phyloP scores from a whole-genome alignment of 164 flowering plant species.

The Sedum album region DNA sequence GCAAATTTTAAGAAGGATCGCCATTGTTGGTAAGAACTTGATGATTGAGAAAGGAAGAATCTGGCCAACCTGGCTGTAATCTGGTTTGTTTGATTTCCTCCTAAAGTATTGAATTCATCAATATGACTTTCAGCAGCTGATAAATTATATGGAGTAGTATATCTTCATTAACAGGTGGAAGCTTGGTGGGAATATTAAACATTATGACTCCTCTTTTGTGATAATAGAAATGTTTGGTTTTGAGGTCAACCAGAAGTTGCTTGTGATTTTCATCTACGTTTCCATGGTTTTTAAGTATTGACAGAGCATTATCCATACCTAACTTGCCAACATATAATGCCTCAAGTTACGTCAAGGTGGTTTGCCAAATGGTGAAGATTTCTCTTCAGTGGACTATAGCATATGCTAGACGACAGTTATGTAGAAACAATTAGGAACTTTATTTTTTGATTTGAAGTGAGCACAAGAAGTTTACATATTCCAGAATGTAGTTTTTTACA shows the following conservation, averaged over 20 bases:
- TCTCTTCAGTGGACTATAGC: background rate
- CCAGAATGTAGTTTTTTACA: background rate
- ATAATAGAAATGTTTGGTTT: too few relatives aligned
- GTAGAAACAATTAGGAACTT: background rate
- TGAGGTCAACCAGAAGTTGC: background rate
- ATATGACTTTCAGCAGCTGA: background rate
- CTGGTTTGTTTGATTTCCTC: too few relatives aligned
- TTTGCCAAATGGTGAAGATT: conserved; percentile 1
- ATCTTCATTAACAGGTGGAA: background rate
- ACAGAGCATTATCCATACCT: background rate
- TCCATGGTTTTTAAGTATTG: conserved; percentile 5
- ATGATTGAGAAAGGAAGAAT: background rate
- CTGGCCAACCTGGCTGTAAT: too few relatives aligned
- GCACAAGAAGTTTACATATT: background rate
- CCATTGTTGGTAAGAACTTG: background rate
- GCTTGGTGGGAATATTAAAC: too few relatives aligned
- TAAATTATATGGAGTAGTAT: background rate
- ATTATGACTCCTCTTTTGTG: too few relatives aligned
- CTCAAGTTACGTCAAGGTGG: background rate
- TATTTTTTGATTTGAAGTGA: background rate
- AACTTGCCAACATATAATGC: background rate
- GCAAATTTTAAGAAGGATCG: background rate
- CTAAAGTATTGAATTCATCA: background rate
- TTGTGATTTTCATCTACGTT: background rate
- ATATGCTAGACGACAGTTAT: background rate